Base-by-base conservation (phyloP, 2,329 filamentous ascomycete genomes). In the Orbilia javanica region DNA sequence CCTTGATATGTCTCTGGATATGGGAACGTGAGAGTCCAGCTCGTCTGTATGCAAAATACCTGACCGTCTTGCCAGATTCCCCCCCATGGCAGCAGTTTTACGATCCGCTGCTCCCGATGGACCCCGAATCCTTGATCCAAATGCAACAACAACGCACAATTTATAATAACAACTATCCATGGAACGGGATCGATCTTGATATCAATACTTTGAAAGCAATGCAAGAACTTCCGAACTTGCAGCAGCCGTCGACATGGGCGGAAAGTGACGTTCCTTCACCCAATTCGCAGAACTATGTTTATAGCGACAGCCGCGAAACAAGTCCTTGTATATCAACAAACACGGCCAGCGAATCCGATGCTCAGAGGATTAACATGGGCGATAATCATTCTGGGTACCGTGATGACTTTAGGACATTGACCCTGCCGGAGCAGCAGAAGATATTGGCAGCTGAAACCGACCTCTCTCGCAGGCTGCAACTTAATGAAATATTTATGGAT, bases 401-500 rank as follows among this genome's bases (percentile, higher is more conserved):
- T 13, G 34, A 73, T 3, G 50, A 60, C 1, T 73, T 73, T 34
- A 66, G 52, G 27, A 11, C 50, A 10, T 39, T 73, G 5, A 60
- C 69, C 18, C 25, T 73, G 27, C 0, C 15, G 11, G 69, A 73
- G 22, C 69, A 73, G 15, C 69, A 66, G 10, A 60, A 57, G 8
- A 25, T 66, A 25, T 22, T 73, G 3, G 18, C 36, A 15, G 27
- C 20, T 20, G 13, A 65, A 27, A 13, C 65, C n/a, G 39, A 65
- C 3, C n/a, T 60, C n/a, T 27, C 48, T 18, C 60, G 64, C n/a
- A 39, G 50, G 25, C 29, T 48, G 5, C 60, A 73, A 25, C 34
- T 73, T 2, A 52, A 55, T 22, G 55, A 46, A 22, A 66, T 73
- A 36, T 73, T 65, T 8, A 34, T 73, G 27, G 36, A 20, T 10